Base-by-base conservation (phyloP, 169 alveolate species). In the Plasmodium blacklocki region DNA sequence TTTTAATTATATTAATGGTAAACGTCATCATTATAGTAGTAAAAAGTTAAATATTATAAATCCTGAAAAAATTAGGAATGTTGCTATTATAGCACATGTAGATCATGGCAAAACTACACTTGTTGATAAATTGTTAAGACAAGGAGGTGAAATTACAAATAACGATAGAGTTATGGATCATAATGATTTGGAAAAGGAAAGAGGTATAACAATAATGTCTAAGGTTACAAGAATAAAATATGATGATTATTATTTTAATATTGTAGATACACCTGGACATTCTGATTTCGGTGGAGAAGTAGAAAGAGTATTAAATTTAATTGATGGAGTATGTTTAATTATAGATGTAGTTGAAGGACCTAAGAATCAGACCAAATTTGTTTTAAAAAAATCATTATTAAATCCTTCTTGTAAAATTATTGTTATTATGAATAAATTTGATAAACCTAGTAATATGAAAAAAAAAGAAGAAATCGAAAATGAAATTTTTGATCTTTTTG, bases 31-130 rank as follows among this genome's bases (percentile, higher is more conserved):
- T 32, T 32, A 32, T 32, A 32, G 62, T 19, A 91, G 70, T 19
- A 91, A 87, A 58, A 75, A 80, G 70, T 56, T 88, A 67, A 62
- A 72, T 56, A 91, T 94, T 32, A 52, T 63, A 23, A 49, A 86
- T 50, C 90, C 94, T 8, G 73, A 62, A 74, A 92, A 89, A 39
- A 97, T 99, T 23, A 94, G 99, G 74, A 99, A 99, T 88, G 98
- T 99, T 9, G 99, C 99, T 73, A 98, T 99, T 59, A 97, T 99
- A 52, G 99, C 99, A 49, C 99, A 99, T 92, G 99, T 99, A 6
- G 99, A 99, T 88, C 99, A 99, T 92, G 99, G 99, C 23, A 99
- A 99, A 93, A 98, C 99, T 23, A 97, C 99, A 1, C 96, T 99
- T 64, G 97, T 99, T 39, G 99, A 99, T 93, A 96, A 92, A 60